These are phyloP conservation scores for Rhizomucor miehei DNA, from an alignment of 371 early-diverging fungal species.

Conservation along the genomic window DNA sequence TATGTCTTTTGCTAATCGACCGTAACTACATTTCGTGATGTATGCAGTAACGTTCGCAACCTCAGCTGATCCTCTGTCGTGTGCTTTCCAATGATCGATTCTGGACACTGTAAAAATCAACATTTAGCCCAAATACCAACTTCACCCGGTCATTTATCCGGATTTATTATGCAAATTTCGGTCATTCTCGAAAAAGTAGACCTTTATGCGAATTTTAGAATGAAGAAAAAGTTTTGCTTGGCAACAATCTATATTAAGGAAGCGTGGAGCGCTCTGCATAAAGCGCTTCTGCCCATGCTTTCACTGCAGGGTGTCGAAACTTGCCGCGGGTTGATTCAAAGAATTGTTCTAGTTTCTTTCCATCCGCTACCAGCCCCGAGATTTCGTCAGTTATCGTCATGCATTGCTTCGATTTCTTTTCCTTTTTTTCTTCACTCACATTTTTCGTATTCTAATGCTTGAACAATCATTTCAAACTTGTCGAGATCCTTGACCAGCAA, in stretches of 20 bases:
- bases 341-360: slow-evolving; percentile 67
- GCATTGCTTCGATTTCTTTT: background rate
- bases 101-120: too few species aligned
- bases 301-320: slow-evolving; percentile 79
- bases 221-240: slow-evolving; percentile 94
- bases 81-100: too few species aligned
- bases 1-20: too few species aligned
- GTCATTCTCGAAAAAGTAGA: background rate
- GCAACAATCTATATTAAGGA: slow-evolving; percentile 94
- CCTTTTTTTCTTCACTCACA: slow-evolving; percentile 38
- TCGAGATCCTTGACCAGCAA: slow-evolving; percentile 87
- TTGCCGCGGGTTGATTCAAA: slow-evolving; percentile 77
- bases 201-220: slow-evolving; percentile 52
- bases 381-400: background rate
- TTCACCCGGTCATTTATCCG: too few species aligned
- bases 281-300: slow-evolving; percentile 80
- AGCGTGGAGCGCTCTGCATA: slow-evolving; percentile 51
- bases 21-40: too few species aligned
- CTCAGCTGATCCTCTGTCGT: too few species aligned
- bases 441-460: slow-evolving; percentile 89
- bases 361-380: slow-evolving; percentile 59
- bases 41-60: too few species aligned
- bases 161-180: too few species aligned
- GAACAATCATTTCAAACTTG: slow-evolving; percentile 94
- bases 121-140: too few species aligned